These are phyloP conservation scores for Nowakowskiella sp. DNA, from an alignment of 192 early-diverging fungal genomes.

Conservation along the genomic window DNA sequence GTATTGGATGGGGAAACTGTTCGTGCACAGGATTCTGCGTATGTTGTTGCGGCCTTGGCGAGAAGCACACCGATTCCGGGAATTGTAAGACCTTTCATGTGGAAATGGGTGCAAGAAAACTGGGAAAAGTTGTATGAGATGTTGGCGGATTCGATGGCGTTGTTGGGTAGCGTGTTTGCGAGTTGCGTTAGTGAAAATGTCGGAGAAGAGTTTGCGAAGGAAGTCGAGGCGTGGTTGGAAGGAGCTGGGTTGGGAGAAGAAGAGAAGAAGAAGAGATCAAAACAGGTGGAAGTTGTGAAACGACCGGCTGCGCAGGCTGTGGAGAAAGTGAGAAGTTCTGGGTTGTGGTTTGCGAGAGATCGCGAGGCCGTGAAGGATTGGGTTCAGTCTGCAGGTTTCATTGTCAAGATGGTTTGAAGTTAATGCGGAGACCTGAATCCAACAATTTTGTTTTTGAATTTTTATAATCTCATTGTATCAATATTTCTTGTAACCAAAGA, in stretches of 20 bases:
- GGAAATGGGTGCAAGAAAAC: background rate
- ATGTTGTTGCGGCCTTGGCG: background rate
- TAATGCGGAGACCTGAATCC: too few relatives aligned
- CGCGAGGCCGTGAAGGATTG: background rate
- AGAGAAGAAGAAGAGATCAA: slow-evolving; percentile 14
- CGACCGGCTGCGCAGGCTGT: slow-evolving; percentile 21
- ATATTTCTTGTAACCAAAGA: too few relatives aligned
- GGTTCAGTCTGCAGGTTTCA: too few relatives aligned
- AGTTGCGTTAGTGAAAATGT: background rate
- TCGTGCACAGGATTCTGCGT: background rate
- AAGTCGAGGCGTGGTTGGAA: slow-evolving; percentile 20
- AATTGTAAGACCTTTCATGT: background rate
- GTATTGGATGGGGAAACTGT: slow-evolving; percentile 2
- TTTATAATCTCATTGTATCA: too few relatives aligned
- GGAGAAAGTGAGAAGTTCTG: slow-evolving; percentile 16
- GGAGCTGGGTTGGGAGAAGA: slow-evolving; percentile 21
- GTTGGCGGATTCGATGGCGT: background rate
- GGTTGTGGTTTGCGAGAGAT: slow-evolving; percentile 7
- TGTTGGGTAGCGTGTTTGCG: slow-evolving; percentile 2
- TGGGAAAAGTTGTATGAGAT: too few relatives aligned
- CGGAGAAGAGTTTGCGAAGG: slow-evolving; percentile 14
- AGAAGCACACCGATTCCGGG: background rate
- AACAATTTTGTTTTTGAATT: too few relatives aligned
- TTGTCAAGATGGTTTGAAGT: too few relatives aligned
- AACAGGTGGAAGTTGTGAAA: slow-evolving; percentile 22